phyloP scores from a whole-genome alignment of 257 asterid species.

The Paulownia fortunei region DNA sequence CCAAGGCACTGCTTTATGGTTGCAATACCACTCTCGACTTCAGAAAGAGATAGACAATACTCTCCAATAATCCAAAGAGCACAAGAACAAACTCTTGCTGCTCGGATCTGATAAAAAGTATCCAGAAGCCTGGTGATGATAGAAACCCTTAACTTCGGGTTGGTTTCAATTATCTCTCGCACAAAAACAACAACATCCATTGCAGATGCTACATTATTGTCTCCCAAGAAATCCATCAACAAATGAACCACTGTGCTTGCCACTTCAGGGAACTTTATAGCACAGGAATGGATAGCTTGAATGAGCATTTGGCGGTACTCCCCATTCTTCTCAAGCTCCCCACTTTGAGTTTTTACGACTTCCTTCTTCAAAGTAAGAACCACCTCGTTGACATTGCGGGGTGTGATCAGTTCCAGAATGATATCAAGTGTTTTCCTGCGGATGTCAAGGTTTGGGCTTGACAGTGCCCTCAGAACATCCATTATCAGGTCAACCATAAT shows the following conservation, averaged over 20 bases:
- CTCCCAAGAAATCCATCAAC: conserved; percentile 99
- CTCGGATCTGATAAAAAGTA: conserved; percentile 97
- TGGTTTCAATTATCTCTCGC: conserved; percentile 94
- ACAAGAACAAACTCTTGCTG: conserved; percentile 94
- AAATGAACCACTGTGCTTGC: conserved; percentile 99
- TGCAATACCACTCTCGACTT: conserved; percentile 87
- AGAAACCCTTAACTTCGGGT: conserved; percentile 92
- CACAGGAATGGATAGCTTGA: conserved; percentile 98
- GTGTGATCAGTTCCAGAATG: conserved; percentile 90
- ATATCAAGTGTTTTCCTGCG: conserved; percentile 95
- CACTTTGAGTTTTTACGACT: conserved; percentile 93
- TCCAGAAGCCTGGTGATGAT: conserved; percentile 89
- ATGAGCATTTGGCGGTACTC: conserved; percentile 99
- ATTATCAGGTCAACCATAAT: conserved; percentile 93
- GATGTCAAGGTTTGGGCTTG: conserved; percentile 94
- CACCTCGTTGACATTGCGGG: conserved; percentile 90
- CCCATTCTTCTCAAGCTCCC: conserved; percentile 94
- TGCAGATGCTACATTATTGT: conserved; percentile 96
- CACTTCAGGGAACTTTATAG: conserved; percentile 95
- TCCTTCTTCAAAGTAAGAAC: conserved; percentile 95
- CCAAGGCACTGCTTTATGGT: conserved; percentile 98
- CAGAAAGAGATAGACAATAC: conserved; percentile 91
- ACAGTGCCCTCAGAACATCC: conserved; percentile 96
- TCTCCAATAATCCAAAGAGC: conserved; percentile 99
- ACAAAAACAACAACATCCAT: conserved; percentile 94